These are phyloP conservation scores for Neonectria punicea DNA, from an alignment of 2,329 filamentous ascomycete genomes.

Conservation along the genomic window DNA sequence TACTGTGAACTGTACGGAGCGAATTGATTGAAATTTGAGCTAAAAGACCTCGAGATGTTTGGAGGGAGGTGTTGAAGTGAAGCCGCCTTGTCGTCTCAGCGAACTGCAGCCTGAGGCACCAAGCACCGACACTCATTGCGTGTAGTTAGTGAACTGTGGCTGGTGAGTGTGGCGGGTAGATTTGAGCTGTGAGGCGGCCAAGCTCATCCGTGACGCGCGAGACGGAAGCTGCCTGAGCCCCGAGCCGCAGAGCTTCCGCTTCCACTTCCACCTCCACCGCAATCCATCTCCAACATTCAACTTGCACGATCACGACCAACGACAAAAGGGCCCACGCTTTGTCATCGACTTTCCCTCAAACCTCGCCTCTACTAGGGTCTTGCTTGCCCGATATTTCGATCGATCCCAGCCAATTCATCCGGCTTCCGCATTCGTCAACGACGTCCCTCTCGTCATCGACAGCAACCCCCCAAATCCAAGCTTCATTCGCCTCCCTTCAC, in stretches of 20 bases:
- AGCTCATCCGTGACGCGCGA: constrained; percentile 53
- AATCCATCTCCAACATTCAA: constrained; percentile 1
- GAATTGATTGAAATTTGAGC: not conserved
- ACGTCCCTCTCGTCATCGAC: constrained; percentile 11
- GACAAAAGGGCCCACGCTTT: not conserved
- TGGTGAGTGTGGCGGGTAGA: not conserved
- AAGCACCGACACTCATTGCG: not conserved
- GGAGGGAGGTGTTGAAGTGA: not conserved
- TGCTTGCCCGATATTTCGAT: constrained; percentile 1
- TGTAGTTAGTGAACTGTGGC: not conserved
- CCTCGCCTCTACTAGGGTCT: not conserved
- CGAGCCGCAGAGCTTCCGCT: constrained; percentile 30
- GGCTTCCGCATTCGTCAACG: not conserved
- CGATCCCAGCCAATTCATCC: not conserved
- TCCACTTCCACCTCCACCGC: constrained; percentile 1
- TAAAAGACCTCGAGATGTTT: not conserved
- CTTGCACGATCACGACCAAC: not conserved
- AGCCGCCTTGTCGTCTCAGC: too few relatives aligned
- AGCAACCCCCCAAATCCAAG: not conserved
- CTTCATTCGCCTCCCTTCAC: constrained; percentile 9
- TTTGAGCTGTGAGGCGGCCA: not conserved
- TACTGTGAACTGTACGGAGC: too few relatives aligned
- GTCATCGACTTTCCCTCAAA: not conserved
- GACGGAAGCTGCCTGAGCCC: constrained; percentile 57
- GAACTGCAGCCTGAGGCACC: constrained; percentile 1